Evolutionary conservation across 2,329 filamentous ascomycete species (phyloP), one percentile per base, ranked within the genome.

Genomic region (Aphanocladium album): DNA sequence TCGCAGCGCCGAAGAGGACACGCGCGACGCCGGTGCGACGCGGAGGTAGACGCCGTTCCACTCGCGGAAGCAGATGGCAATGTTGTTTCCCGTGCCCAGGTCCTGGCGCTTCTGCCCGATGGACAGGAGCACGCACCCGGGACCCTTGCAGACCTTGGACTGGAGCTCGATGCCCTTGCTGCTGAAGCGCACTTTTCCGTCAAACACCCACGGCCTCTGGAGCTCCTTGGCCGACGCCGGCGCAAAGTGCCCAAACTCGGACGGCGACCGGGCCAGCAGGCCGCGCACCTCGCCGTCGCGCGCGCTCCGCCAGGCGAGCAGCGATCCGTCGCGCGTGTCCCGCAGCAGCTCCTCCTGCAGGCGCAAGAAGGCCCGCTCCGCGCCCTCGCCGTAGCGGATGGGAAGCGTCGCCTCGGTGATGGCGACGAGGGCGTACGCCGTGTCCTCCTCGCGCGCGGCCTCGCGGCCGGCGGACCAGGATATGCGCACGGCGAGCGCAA

Each of bases 341-440:
- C 60, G 53, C 12, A 61, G 37, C 4, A 61, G 37, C 60, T 57
- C 46, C 27, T 61, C 60, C 47, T 61, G 60, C 7, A 61, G 27
- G 16, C 60, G 52, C 2, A 61, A 9, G n/a, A 61, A 61, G 7
- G 60, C 53, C 2, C 27, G 37, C 7, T 33, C 23, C 1, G 53
- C 52, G 5, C 60, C 60, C 27, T 61, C 60, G 8, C 60, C 60
- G 27, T 61, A 61, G 16, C 60, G 60, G 5, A 61, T 33, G 17
- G 43, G 53, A 1, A 57, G 45, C 2, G 35, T 61, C 5, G 46
- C 52, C 7, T 21, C 60, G 8, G 60, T 57, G 16, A 61, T 16
- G 35, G 60, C 60, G n/a, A 41, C 35, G 16, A 61, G 60, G 5
- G 52, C 39, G 37, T 61, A 61, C 0, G 27, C 53, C 5, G 27